Evolutionary conservation across 2,329 filamentous ascomycete species (phyloP).

Genomic region (Plenodomus biglobosus): DNA sequence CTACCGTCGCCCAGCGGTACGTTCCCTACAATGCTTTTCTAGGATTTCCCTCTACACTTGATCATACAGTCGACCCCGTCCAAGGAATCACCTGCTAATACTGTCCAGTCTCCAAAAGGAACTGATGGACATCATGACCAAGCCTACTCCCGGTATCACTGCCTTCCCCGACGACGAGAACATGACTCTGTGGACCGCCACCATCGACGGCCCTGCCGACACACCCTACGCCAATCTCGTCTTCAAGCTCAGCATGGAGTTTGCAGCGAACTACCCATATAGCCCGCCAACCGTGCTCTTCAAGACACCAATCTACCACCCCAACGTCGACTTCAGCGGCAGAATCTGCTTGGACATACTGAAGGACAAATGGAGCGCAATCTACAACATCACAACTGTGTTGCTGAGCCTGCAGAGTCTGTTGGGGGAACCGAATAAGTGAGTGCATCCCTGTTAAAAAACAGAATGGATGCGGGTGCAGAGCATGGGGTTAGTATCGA

Average conservation of each 20-base stretch:
- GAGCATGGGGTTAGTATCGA: too few species aligned
- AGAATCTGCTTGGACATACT: slow-evolving; percentile 97
- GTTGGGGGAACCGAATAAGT: slow-evolving; percentile 98
- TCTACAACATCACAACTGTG: slow-evolving; percentile 94
- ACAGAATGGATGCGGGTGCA: too few species aligned
- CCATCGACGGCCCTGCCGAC: slow-evolving; percentile 85
- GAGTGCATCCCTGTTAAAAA: too few species aligned
- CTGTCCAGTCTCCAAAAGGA: slow-evolving; percentile 82
- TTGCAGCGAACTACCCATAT: slow-evolving; percentile 92
- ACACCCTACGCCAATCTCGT: slow-evolving; percentile 87
- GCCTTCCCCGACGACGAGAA: slow-evolving; percentile 94
- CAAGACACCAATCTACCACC: slow-evolving; percentile 98
- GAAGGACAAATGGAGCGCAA: slow-evolving; percentile 98
- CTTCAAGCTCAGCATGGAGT: slow-evolving; percentile 89
- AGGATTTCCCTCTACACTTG: too few species aligned
- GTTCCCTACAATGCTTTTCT: not conserved
- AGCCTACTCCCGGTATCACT: slow-evolving; percentile 87
- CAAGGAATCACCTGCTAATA: slow-evolving; percentile 8
- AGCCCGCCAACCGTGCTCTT: slow-evolving; percentile 88
- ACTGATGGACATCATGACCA: slow-evolving; percentile 97
- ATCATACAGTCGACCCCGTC: not conserved
- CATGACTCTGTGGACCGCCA: slow-evolving; percentile 82
- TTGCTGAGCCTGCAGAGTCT: slow-evolving; percentile 91
- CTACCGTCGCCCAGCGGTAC: slow-evolving; percentile 53
- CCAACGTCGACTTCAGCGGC: slow-evolving; percentile 96